Evolutionary conservation across 805 yeast species (phyloP).

Genomic region (Candida odintsovae): DNA sequence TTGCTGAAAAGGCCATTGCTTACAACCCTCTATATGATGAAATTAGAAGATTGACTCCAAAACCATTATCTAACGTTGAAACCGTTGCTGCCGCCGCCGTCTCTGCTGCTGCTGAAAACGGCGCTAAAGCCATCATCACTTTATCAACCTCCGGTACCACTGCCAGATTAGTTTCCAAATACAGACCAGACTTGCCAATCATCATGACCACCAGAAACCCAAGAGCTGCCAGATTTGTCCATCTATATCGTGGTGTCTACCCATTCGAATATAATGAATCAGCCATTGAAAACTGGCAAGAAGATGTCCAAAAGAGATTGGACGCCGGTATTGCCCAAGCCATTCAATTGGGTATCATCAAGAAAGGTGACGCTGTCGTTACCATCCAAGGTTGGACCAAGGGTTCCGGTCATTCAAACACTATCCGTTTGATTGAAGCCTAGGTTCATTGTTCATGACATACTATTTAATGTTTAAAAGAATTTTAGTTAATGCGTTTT

Average conservation of each 20-base stretch:
- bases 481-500: not conserved
- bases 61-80: slow-evolving; percentile 91
- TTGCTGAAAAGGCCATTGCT: slow-evolving; percentile 96
- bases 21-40: slow-evolving; percentile 82
- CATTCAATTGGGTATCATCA: slow-evolving; percentile 75
- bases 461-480: not conserved
- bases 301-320: slow-evolving; percentile 93
- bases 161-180: slow-evolving; percentile 94
- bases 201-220: slow-evolving; percentile 97
- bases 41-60: slow-evolving; percentile 75
- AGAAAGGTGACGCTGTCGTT: slow-evolving; percentile 83
- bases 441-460: slow-evolving; percentile 25
- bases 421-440: slow-evolving; percentile 86
- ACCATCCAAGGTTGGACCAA: slow-evolving; percentile 99
- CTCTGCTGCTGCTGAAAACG: slow-evolving; percentile 91
- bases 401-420: slow-evolving; percentile 98
- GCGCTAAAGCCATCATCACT: slow-evolving; percentile 94
- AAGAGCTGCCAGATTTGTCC: slow-evolving; percentile 90
- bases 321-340: slow-evolving; percentile 91
- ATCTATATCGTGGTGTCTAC: slow-evolving; percentile 97
- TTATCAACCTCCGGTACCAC: slow-evolving; percentile 93
- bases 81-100: slow-evolving; percentile 97
- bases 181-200: slow-evolving; percentile 96
- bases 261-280: slow-evolving; percentile 79
- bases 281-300: slow-evolving; percentile 76